Base-by-base conservation (phyloP, 169 alveolate genomes). In the Cardiosporidium cionae region DNA sequence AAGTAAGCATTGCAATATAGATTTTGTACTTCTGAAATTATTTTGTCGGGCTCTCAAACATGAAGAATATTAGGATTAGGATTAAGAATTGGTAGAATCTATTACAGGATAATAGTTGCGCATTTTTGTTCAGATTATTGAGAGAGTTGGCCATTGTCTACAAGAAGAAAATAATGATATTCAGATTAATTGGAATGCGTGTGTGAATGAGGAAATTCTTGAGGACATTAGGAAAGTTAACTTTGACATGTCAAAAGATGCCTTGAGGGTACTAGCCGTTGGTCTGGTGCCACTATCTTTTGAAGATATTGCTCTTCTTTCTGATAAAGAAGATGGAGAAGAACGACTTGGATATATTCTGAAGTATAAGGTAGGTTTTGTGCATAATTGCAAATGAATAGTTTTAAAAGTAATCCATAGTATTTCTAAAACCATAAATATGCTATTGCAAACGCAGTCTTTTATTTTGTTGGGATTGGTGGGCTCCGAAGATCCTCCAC, bases 401-500 rank as follows among this genome's bases (percentile, higher is more conserved):
- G n/a, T n/a, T n/a, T n/a, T n/a, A n/a, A n/a, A n/a, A n/a, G n/a
- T n/a, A n/a, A n/a, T n/a, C n/a, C n/a, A n/a, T n/a, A n/a, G n/a
- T n/a, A n/a, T n/a, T n/a, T n/a, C n/a, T n/a, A n/a, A n/a, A n/a
- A n/a, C n/a, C n/a, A n/a, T n/a, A n/a, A n/a, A n/a, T n/a, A n/a
- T n/a, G n/a, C n/a, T n/a, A n/a, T n/a, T n/a, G n/a, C n/a, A n/a
- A n/a, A n/a, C n/a, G n/a, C n/a, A n/a, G n/a, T n/a, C n/a, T n/a
- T n/a, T 87, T 72, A 66, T 79, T 31, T 76, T 90, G 9, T 44
- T 92, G 27, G 97, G 96, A 23, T 65, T 90, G 80, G 70, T 90
- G 27, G 95, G 96, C 52, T 87, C 92, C 74, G 87, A 94, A 72
- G 99, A 97, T 85, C 98, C 99, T 29, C 96, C 98, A 2, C 91